Evolutionary conservation across 2,329 filamentous ascomycete genomes (phyloP), one percentile per base, ranked within the genome.

Genomic region (Dryadomyces sulphureus): DNA sequence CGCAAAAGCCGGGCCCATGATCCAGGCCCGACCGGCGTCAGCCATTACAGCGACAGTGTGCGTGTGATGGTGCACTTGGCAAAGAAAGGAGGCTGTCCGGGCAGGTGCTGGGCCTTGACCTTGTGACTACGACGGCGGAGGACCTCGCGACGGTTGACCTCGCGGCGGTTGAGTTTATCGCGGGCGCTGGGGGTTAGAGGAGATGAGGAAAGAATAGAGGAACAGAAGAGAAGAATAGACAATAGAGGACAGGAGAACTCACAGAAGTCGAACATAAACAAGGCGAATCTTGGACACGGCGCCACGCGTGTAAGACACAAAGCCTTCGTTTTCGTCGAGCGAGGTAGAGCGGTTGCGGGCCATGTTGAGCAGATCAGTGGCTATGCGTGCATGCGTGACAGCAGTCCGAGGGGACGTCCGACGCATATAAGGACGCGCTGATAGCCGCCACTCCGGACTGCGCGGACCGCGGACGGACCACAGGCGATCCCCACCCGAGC

Each of bases 251-350:
- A 24, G 8, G 8, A 42, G 7, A 42, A 32, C 50, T n/a, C 43
- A 51, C 51, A 52, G 51, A 12, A 52, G 51, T 38, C 46, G 49
- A n/a, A 52, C 56, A 24, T 69, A 61, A 24, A 67, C 68, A 49
- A 73, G 65, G 50, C 69, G 67, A 49, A 72, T 60, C 44, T 67
- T 65, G 47, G 64, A 60, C 32, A 73, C 55, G 34, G 65, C 59
- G 32, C 59, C 54, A 50, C 66, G 64, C 36, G 71, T 54, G 40
- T 60, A 56, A 41, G 68, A 64, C 38, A 65, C 59, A 35, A 62
- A 59, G 59, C 63, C 64, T 40, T 48, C 55, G 52, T 35, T 45
- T 17, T 49, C 45, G 45, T 52, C 49, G 19, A 52, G 48, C 20
- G 51, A 51, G 32, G 39, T 8, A 19, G 34, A 25, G 4, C 40